Conservation (phyloP, 495 filamentous ascomycete genomes). For the Filosporella fistucella region DNA sequence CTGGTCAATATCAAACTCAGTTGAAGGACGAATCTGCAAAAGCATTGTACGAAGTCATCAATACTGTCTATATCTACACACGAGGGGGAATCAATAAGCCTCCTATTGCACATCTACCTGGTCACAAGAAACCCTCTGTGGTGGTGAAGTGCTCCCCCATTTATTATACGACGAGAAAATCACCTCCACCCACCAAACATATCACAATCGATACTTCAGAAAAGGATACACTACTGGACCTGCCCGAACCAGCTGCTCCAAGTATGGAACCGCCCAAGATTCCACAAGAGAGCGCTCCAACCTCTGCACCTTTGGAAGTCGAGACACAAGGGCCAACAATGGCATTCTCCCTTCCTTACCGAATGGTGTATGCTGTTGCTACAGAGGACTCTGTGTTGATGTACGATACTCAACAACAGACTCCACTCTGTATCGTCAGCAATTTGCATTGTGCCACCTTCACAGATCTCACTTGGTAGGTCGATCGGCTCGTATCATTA, state of each 20-base stretch:
- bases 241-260: constrained; percentile 75
- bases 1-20: constrained; percentile 88
- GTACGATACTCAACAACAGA: constrained; percentile 96
- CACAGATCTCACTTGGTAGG: constrained; percentile 92
- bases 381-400: constrained; percentile 95
- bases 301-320: constrained; percentile 47
- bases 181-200: constrained; percentile 65
- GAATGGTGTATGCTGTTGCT: constrained; percentile 94
- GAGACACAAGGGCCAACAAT: constrained; percentile 57
- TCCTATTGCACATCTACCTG: constrained; percentile 94
- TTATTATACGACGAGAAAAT: constrained; percentile 74
- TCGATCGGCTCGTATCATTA: constrained; percentile 4
- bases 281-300: constrained; percentile 40
- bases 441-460: constrained; percentile 97
- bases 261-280: constrained; percentile 79
- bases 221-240: constrained; percentile 74
- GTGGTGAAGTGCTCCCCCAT: constrained; percentile 92
- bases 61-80: constrained; percentile 98
- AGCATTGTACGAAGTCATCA: constrained; percentile 78
- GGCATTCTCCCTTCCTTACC: constrained; percentile 82
- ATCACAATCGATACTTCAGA: constrained; percentile 94
- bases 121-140: constrained; percentile 97
- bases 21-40: constrained; percentile 67
- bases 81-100: constrained; percentile 95
- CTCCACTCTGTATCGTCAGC: constrained; percentile 87